These are phyloP conservation scores for Blastobotrys peoriensis DNA, from an alignment of 805 yeast species.

Conservation along the genomic window DNA sequence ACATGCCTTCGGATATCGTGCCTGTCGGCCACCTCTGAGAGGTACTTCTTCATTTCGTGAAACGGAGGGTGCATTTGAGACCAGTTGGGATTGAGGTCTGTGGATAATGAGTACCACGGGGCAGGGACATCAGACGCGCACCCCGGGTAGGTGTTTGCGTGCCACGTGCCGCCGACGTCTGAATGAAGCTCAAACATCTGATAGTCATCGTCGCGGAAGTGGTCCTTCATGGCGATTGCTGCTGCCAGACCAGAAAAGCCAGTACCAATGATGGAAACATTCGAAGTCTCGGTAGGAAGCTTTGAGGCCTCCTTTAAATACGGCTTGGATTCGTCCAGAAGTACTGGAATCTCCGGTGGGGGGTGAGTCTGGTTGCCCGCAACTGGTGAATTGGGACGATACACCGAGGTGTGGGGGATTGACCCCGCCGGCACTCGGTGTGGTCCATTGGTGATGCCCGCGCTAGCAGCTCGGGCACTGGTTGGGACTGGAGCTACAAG, in stretches of 20 bases:
- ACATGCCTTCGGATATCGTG: slow-evolving; percentile 11
- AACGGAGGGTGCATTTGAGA: slow-evolving; percentile 13
- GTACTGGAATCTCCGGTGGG: not conserved
- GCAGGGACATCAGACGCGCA: slow-evolving; percentile 20
- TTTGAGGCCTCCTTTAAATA: not conserved
- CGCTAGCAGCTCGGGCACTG: not conserved
- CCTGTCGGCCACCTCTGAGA: slow-evolving; percentile 11
- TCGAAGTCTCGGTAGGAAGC: not conserved
- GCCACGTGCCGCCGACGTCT: slow-evolving; percentile 22
- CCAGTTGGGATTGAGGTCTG: slow-evolving; percentile 19
- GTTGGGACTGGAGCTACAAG: too few relatives aligned
- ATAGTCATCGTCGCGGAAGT: slow-evolving; percentile 11
- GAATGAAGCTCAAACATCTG: slow-evolving; percentile 13
- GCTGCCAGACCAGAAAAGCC: slow-evolving; percentile 13
- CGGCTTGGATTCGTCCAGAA: not conserved
- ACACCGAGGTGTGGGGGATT: not conserved
- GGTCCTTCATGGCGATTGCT: slow-evolving; percentile 8
- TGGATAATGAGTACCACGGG: slow-evolving; percentile 16
- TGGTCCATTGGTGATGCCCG: not conserved
- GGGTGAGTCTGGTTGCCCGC: not conserved
- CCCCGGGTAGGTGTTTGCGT: slow-evolving; percentile 19
- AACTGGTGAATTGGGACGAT: not conserved
- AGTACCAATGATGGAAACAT: slow-evolving; percentile 10
- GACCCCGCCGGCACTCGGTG: not conserved
- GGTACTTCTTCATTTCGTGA: slow-evolving; percentile 13